Percentiles rank a stretch among this genome's conserved stretches.
These are phyloP conservation scores for Sarcocystis neurona DNA, from an alignment of 169 alveolate species.

Conservation along the genomic window DNA sequence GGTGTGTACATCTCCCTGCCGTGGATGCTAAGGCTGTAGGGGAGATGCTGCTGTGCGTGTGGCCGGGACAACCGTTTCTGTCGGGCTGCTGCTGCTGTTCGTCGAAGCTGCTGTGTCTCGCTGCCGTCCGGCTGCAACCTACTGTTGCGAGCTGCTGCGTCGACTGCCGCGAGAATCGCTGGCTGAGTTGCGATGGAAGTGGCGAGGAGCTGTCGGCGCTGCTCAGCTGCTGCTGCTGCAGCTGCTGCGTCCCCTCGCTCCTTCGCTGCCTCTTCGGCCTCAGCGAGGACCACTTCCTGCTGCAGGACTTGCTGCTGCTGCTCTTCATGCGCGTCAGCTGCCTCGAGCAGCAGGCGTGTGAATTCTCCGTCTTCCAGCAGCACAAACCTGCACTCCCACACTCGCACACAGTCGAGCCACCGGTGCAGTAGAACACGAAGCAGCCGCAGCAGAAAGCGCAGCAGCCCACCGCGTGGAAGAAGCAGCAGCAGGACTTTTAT, in stretches of 20 bases:
- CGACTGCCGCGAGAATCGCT: slow-evolving; percentile 28
- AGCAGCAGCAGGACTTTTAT: no score
- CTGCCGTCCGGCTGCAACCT: no score
- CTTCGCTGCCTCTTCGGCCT: not conserved
- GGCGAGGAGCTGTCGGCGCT: no score
- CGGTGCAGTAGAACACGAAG: no score
- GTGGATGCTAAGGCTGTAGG: no score
- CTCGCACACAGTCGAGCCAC: no score
- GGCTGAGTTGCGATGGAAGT: slow-evolving; percentile 15
- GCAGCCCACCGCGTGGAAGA: no score
- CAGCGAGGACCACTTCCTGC: not conserved
- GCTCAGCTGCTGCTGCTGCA: no score
- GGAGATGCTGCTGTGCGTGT: not conserved
- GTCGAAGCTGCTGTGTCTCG: no score
- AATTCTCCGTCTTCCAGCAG: slow-evolving; percentile 33
- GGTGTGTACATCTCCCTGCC: no score
- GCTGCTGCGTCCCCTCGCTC: no score
- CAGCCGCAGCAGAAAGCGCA: no score
- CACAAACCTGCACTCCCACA: not conserved
- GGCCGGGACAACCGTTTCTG: not conserved
- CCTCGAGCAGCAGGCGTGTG: slow-evolving; percentile 14
- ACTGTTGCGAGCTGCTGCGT: slow-evolving; percentile 10
- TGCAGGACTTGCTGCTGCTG: not conserved
- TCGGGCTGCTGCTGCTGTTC: not conserved
- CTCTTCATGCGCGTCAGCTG: slow-evolving; percentile 24